Evolutionary conservation across 1,139 yeast genomes (phyloP).

Genomic region (Wickerhamiella infanticola): DNA sequence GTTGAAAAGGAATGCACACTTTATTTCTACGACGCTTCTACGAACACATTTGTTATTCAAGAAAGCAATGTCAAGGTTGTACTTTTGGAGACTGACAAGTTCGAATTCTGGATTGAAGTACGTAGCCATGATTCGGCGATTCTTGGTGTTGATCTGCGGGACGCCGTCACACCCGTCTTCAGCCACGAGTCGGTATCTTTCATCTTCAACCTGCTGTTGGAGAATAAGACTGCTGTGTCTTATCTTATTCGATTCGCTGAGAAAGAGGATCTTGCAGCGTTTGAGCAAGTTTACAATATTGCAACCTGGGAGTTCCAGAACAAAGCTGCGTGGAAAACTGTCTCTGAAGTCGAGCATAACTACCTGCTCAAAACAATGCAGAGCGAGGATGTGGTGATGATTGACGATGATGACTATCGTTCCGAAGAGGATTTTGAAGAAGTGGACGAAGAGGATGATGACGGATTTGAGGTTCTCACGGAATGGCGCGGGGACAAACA

Average conservation of each 20-base stretch:
- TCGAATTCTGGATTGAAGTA: conserved; percentile 40
- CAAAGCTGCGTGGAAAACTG: conserved; percentile 33
- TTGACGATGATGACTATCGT: conserved; percentile 25
- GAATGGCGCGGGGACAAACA: conserved; percentile 22
- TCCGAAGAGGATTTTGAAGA: conserved; percentile 22
- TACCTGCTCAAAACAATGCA: conserved; percentile 36
- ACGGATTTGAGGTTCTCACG: conserved; percentile 19
- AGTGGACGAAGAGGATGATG: conserved; percentile 16
- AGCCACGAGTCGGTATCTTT: conserved; percentile 43
- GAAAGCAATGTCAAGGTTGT: conserved; percentile 23
- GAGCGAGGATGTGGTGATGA: conserved; percentile 14
- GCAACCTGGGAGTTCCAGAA: conserved; percentile 51
- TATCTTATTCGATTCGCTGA: conserved; percentile 45
- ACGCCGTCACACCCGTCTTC: conserved; percentile 50
- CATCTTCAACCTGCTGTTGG: conserved; percentile 43
- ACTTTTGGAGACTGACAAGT: conserved; percentile 36
- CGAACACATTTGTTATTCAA: conserved; percentile 37
- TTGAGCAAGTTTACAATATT: conserved; percentile 38
- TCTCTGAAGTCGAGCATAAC: conserved; percentile 31
- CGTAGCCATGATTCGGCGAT: conserved; percentile 19
- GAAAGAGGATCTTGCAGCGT: conserved; percentile 29
- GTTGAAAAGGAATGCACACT: conserved; percentile 26
- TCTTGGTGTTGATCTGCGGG: conserved; percentile 33
- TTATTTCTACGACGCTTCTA: conserved; percentile 40
- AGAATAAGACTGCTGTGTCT: conserved; percentile 33